Evolutionary conservation across 2,329 filamentous ascomycete species (phyloP).

Genomic region (Knufia fluminis): DNA sequence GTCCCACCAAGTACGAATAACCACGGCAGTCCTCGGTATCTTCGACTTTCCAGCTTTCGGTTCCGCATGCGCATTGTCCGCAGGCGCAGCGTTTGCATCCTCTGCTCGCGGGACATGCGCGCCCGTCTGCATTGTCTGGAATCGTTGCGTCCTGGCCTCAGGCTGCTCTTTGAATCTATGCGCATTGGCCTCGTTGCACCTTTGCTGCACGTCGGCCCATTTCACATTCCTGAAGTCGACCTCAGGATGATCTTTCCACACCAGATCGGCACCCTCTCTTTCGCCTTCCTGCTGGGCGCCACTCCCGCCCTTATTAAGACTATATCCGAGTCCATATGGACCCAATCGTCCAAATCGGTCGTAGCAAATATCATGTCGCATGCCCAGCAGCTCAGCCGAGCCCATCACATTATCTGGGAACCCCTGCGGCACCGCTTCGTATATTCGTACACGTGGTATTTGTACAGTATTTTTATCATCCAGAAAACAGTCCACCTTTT

Average conservation of each 20-base stretch:
- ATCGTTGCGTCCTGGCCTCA: slow-evolving; percentile 28
- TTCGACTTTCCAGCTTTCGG: slow-evolving; percentile 21
- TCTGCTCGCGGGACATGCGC: slow-evolving; percentile 11
- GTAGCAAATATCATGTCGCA: slow-evolving; percentile 83
- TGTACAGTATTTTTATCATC: slow-evolving; percentile 56
- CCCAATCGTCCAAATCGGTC: slow-evolving; percentile 82
- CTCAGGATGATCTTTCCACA: slow-evolving; percentile 62
- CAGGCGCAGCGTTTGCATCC: not conserved
- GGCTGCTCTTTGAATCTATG: slow-evolving; percentile 52
- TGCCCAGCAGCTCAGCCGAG: slow-evolving; percentile 70
- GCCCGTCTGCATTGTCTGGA: slow-evolving; percentile 22
- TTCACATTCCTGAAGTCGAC: slow-evolving; percentile 69
- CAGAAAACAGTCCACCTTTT: slow-evolving; percentile 68
- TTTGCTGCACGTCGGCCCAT: slow-evolving; percentile 69
- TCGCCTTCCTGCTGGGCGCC: slow-evolving; percentile 82
- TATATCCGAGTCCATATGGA: slow-evolving; percentile 85
- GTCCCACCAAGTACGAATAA: slow-evolving; percentile 71
- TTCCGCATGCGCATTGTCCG: slow-evolving; percentile 16
- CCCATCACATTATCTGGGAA: slow-evolving; percentile 79
- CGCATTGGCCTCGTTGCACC: slow-evolving; percentile 62
- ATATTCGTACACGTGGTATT: slow-evolving; percentile 63
- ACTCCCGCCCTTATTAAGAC: slow-evolving; percentile 64
- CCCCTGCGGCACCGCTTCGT: slow-evolving; percentile 67
- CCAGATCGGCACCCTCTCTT: slow-evolving; percentile 64
- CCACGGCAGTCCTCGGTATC: slow-evolving; percentile 57